Evolutionary conservation across 495 filamentous ascomycete species (phyloP), one percentile per base, ranked within the genome.

Genomic region (Penicillium manginii): DNA sequence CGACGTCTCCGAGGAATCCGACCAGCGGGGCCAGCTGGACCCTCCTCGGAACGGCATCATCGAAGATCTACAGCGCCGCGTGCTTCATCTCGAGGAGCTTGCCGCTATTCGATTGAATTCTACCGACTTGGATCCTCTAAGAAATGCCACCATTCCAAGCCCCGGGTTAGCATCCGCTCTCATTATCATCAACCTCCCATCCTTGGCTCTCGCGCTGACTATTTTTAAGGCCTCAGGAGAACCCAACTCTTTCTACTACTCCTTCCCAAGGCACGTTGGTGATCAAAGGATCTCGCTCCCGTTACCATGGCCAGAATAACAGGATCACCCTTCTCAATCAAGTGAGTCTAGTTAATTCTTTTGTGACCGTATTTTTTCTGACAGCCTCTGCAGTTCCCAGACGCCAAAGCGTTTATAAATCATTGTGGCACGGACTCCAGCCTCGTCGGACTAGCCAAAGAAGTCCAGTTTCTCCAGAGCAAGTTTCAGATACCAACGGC

Each of bases 391-490:
- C 18, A 71, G 64, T 69, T 67, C 19, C 23, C 58, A 2, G 64
- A 69, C 17, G 69, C 69, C 17, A 67, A 66, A 47, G 40, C 11
- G 8, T 70, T 69, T 39, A 64, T 72, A 33, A 60, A 59, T 15
- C 58, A 62, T 21, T 72, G 60, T 23, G 52, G 55, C 22, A 55
- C 50, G 12, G 58, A 67, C 23, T 49, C 66, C 0, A 21, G 48
- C 17, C 46, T 72, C 14, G 52, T 66, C 2, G 57, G 57, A 10
- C 46, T 72, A 14, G 66, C 66, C 48, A 65, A 61, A 52, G 69
- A 69, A 37, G 64, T 72, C 15, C 69, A 69, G 19, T 72, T 67
- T 37, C 64, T 72, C 10, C 64, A 72, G 29, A 56, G 48, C 52
- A 72, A 64, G 45, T 59, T 58, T 1, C 52, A 62, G 35, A 10